Base-by-base conservation (phyloP, 139 green algal species). In the Parachlorella kessleri region DNA sequence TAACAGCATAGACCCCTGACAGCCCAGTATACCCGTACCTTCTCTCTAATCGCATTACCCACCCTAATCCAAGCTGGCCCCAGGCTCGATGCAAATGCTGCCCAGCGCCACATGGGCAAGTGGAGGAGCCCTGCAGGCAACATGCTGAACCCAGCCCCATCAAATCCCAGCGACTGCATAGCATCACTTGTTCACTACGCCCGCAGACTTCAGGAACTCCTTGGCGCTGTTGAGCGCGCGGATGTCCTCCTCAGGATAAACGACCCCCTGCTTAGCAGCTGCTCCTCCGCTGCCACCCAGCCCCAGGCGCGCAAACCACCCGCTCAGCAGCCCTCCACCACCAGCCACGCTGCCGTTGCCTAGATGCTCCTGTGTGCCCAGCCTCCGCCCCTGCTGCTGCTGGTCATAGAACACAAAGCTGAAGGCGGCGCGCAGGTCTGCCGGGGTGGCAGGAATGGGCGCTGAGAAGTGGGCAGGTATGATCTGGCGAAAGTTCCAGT, bases 391-490 rank as follows among this genome's bases (percentile, higher is more conserved):
- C 23, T 10, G 8, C 24, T 33, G 8, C 42, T 74, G 66, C 42
- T 48, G 42, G 48, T 90, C 83, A 37, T 87, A 87, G n/a, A n/a
- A n/a, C 24, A 82, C 53, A 63, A 91, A 91, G 4, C 42, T 37
- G 59, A 91, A 91, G 9, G 85, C 83, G 6, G 67, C 75, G 73
- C 70, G 75, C 40, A 90, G 77, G 40, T 91, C 85, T 7, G 74
- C 32, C 23, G 87, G 87, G 2, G 40, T 48, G 24, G 87, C 85
- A 7, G 35, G 66, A 23, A 99, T 85, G 40, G 95, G 95, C 6
- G 89, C 96, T 14, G 83, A 83, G 73, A 98, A 98, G 79, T 99
- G 95, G 71, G 85, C 91, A 36, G 95, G 95, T 66, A 99, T 97
- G 86, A 99, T 87, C 35, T 87, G 79, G 23, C 82, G 85, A 82